These are phyloP conservation scores for Oleoguttula mirabilis DNA, from an alignment of 495 filamentous ascomycete species.

Conservation along the genomic window DNA sequence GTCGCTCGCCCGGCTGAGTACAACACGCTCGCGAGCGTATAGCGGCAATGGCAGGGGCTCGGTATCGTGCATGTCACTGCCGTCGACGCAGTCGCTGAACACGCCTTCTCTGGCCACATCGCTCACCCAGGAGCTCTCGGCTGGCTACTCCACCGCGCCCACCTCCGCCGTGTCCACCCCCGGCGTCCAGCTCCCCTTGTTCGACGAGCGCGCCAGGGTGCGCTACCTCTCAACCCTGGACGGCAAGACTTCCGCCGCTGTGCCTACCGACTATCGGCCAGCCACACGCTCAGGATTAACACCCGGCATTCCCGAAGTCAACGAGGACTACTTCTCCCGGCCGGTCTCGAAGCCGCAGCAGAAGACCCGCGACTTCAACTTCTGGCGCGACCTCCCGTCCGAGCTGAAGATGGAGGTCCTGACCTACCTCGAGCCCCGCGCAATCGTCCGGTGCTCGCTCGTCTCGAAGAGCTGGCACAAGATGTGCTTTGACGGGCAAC, in stretches of 20 bases:
- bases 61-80: conserved; percentile 74
- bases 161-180: conserved; percentile 46
- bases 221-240: conserved; percentile 36
- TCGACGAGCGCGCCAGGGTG: conserved; percentile 38
- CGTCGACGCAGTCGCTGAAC: conserved; percentile 42
- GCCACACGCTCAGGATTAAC: conserved; percentile 27
- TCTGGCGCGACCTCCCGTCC: conserved; percentile 68
- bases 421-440: conserved; percentile 60
- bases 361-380: conserved; percentile 46
- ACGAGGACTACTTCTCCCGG: conserved; percentile 38
- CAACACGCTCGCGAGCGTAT: conserved; percentile 45
- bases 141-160: conserved; percentile 52
- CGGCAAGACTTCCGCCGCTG: conserved; percentile 39
- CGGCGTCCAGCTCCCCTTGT: conserved; percentile 29
- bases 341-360: conserved; percentile 27
- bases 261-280: conserved; percentile 55
- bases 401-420: conserved; percentile 76
- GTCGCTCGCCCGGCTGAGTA: conserved; percentile 52
- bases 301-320: conserved; percentile 23
- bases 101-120: conserved; percentile 41
- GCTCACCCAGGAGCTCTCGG: conserved; percentile 49
- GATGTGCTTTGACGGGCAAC: conserved; percentile 88
- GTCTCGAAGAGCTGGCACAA: conserved; percentile 72
- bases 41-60: conserved; percentile 59
- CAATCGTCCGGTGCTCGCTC: conserved; percentile 68